These are phyloP conservation scores for Phragmites australis DNA, from an alignment of 176 grass and related monocot genomes.

Conservation along the genomic window DNA sequence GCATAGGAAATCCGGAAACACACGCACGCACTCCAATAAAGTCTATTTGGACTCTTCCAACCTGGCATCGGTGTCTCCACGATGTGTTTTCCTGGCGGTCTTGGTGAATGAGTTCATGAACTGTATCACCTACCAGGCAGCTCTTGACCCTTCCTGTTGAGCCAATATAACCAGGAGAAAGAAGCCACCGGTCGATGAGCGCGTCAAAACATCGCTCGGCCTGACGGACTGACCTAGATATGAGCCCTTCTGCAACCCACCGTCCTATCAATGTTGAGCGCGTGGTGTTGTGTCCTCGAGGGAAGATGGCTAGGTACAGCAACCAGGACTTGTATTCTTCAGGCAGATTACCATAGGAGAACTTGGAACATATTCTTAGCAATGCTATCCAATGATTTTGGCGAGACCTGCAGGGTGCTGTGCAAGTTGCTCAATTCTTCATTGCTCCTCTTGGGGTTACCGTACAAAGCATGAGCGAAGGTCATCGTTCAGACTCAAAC, in stretches of 20 bases:
- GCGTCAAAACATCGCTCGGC: neutral
- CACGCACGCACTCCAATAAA: too few relatives aligned
- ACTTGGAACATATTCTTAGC: neutral
- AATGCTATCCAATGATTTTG: neutral
- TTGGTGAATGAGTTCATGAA: neutral
- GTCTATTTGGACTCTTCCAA: too few relatives aligned
- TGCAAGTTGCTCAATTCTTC: neutral
- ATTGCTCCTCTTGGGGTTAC: slow-evolving; percentile 1
- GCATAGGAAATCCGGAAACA: too few relatives aligned
- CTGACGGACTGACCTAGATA: neutral
- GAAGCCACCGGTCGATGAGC: neutral
- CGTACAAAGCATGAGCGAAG: neutral
- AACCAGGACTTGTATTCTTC: slow-evolving; percentile 11
- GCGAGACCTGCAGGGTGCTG: neutral
- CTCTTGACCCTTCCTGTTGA: neutral
- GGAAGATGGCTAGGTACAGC: slow-evolving; percentile 19
- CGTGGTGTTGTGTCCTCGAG: neutral
- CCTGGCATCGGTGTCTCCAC: neutral
- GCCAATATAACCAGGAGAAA: neutral
- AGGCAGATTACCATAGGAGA: slow-evolving; percentile 1
- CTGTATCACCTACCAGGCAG: neutral
- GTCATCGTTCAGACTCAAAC: neutral
- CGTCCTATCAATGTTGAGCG: neutral
- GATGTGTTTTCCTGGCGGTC: neutral
- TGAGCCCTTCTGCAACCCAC: neutral